Evolutionary conservation across 2,329 filamentous ascomycete genomes (phyloP).

Genomic region (Parascedosporium putredinis): DNA sequence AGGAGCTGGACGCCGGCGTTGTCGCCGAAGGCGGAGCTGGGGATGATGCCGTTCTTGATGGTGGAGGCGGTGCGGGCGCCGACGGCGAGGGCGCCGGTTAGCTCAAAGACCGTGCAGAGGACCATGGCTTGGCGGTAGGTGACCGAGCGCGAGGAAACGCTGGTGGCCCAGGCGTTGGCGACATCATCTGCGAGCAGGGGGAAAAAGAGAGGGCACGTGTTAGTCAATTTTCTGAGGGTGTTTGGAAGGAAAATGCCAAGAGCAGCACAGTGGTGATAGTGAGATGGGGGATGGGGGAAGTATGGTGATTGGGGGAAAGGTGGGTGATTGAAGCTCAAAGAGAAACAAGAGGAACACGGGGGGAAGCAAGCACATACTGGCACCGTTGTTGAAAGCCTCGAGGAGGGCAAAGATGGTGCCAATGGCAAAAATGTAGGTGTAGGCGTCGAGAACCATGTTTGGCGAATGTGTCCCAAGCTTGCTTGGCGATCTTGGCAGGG

Average conservation of each 20-base stretch:
- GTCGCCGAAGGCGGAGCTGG: constrained; percentile 42
- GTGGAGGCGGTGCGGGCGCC: constrained; percentile 62
- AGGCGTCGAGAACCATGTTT: constrained; percentile 47
- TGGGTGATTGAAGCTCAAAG: background rate
- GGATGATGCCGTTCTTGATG: constrained; percentile 71
- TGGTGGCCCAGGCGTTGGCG: constrained; percentile 73
- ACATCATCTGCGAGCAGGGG: constrained; percentile 57
- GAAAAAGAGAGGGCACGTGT: background rate
- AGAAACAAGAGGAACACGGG: background rate
- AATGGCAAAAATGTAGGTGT: constrained; percentile 64
- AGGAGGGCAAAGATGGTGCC: constrained; percentile 68
- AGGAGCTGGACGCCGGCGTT: constrained; percentile 59
- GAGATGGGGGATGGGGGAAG: background rate
- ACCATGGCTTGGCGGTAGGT: constrained; percentile 60
- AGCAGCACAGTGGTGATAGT: background rate
- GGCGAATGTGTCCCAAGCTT: too few relatives aligned
- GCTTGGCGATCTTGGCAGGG: too few relatives aligned
- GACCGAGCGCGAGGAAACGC: constrained; percentile 68
- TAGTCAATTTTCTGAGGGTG: too few relatives aligned
- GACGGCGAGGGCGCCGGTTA: constrained; percentile 56
- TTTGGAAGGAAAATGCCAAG: too few relatives aligned
- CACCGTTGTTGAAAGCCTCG: constrained; percentile 70
- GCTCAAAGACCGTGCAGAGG: constrained; percentile 55
- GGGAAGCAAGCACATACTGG: constrained; percentile 43
- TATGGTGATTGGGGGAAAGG: background rate